Conservation (phyloP, 306 rosid genomes). For the Begonia masoniana region DNA sequence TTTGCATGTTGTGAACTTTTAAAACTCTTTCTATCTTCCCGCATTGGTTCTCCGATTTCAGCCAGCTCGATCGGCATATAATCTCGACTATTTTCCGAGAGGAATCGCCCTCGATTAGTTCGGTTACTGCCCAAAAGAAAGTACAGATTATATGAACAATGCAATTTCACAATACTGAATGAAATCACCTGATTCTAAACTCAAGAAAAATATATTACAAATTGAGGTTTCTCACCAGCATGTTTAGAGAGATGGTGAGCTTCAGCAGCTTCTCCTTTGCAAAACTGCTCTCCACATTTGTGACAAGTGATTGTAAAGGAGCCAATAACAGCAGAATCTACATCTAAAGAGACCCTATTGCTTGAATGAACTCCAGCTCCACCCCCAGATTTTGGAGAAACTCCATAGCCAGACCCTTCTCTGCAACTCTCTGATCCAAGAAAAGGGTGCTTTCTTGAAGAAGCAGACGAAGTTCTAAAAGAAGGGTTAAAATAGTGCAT, state of each 20-base stretch:
- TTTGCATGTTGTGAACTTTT: slow-evolving; percentile 95
- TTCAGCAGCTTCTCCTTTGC: slow-evolving; percentile 82
- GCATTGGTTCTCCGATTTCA: slow-evolving; percentile 63
- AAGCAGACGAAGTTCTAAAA: slow-evolving; percentile 38
- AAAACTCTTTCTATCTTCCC: slow-evolving; percentile 72
- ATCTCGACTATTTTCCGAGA: slow-evolving; percentile 86
- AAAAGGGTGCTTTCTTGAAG: slow-evolving; percentile 46
- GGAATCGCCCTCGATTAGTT: slow-evolving; percentile 92
- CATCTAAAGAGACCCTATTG: slow-evolving; percentile 41
- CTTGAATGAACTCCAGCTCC: slow-evolving; percentile 33
- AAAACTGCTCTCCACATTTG: slow-evolving; percentile 79
- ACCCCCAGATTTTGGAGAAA: slow-evolving; percentile 5
- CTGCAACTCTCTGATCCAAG: slow-evolving; percentile 21
- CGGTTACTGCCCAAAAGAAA: slow-evolving; percentile 42
- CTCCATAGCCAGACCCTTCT: slow-evolving; percentile 31
- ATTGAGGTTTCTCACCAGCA: slow-evolving; percentile 35
- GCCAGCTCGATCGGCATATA: slow-evolving; percentile 80
- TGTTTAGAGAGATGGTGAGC: slow-evolving; percentile 85
- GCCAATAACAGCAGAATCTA: slow-evolving; percentile 26
- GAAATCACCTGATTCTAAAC: background rate
- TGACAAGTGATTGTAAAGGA: slow-evolving; percentile 45
- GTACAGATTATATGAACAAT: background rate
- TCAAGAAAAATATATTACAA: background rate
- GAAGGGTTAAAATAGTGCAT: slow-evolving; percentile 67
- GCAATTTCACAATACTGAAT: background rate